Conservation (phyloP, 1,284 basidiomycete genomes). For the Trichosporon faecale region DNA sequence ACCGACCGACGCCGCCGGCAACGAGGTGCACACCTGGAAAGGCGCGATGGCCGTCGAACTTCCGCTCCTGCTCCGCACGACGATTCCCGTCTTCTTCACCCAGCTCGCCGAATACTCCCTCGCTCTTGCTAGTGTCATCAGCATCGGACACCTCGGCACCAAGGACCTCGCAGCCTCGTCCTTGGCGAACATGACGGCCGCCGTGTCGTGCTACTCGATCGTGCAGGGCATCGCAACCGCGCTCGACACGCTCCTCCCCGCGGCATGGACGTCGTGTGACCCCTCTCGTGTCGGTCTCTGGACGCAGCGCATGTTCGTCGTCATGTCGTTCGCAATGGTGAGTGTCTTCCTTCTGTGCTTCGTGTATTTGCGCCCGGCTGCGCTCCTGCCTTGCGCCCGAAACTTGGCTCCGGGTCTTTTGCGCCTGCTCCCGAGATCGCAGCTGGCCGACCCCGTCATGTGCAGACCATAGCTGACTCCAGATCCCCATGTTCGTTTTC, state of each 20-base stretch:
- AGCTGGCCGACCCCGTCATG: no score
- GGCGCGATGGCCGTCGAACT: slow-evolving; percentile 35
- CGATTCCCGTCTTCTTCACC: slow-evolving; percentile 49
- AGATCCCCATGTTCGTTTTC: slow-evolving; percentile 45
- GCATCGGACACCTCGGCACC: slow-evolving; percentile 78
- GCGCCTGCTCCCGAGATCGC: no score
- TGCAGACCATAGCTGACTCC: slow-evolving; percentile 14
- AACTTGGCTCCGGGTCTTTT: no score
- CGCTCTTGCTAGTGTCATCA: slow-evolving; percentile 58
- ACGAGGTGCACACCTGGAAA: slow-evolving; percentile 18
- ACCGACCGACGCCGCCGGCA: slow-evolving; percentile 31
- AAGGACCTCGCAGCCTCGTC: slow-evolving; percentile 70
- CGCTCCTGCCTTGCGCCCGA: slow-evolving; percentile 47
- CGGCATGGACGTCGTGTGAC: slow-evolving; percentile 81
- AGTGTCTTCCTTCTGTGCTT: slow-evolving; percentile 12
- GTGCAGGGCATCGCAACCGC: slow-evolving; percentile 81
- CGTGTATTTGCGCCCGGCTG: neutral
- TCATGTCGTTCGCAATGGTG: slow-evolving; percentile 59
- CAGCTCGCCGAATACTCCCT: slow-evolving; percentile 53
- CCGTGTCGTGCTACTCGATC: slow-evolving; percentile 63
- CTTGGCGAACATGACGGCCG: slow-evolving; percentile 26
- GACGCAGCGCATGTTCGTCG: slow-evolving; percentile 77
- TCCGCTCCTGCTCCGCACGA: slow-evolving; percentile 39
- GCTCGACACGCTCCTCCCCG: slow-evolving; percentile 83
- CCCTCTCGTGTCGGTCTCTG: slow-evolving; percentile 84